Evolutionary conservation across 169 alveolate species (phyloP).

Genomic region (Eimeria falciformis): DNA sequence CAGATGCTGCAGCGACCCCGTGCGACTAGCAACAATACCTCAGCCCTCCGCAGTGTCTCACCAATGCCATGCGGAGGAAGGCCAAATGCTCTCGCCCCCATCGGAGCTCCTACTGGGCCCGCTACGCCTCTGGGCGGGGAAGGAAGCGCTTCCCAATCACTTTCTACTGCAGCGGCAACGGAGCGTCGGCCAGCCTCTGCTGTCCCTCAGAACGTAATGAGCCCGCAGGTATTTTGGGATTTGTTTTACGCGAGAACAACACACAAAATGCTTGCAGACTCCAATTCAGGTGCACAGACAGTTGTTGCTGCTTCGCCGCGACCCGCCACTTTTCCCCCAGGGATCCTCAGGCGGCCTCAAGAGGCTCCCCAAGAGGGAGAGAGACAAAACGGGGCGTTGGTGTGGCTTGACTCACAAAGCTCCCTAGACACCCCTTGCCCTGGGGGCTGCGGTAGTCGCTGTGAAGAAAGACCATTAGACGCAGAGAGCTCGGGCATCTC

Average conservation of each 20-base stretch:
- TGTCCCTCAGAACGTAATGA: background rate
- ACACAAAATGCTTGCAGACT: constrained; percentile 7
- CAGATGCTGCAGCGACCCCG: constrained; percentile 22
- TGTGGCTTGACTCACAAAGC: constrained; percentile 25
- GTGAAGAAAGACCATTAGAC: constrained; percentile 37
- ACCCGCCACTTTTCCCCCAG: background rate
- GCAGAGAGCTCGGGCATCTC: constrained; percentile 54
- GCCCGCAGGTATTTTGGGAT: constrained; percentile 38
- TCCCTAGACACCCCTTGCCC: constrained; percentile 63
- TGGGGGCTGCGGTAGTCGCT: background rate
- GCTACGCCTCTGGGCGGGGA: too few relatives aligned
- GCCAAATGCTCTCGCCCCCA: background rate
- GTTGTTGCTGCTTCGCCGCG: constrained; percentile 2
- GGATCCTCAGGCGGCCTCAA: background rate
- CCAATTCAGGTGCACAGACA: background rate
- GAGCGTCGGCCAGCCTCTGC: constrained; percentile 66
- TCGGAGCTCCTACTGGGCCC: background rate
- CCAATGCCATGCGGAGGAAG: constrained; percentile 18
- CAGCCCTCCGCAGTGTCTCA: constrained; percentile 44
- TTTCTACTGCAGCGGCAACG: constrained; percentile 16
- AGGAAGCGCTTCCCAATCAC: background rate
- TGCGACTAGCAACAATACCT: background rate
- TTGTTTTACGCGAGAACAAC: constrained; percentile 21
- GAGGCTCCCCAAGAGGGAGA: constrained; percentile 3
- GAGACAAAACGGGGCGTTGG: background rate